Evolutionary conservation across 2,329 filamentous ascomycete genomes (phyloP), one percentile per base, ranked within the genome.

Genomic region (Fusarium sp.): DNA sequence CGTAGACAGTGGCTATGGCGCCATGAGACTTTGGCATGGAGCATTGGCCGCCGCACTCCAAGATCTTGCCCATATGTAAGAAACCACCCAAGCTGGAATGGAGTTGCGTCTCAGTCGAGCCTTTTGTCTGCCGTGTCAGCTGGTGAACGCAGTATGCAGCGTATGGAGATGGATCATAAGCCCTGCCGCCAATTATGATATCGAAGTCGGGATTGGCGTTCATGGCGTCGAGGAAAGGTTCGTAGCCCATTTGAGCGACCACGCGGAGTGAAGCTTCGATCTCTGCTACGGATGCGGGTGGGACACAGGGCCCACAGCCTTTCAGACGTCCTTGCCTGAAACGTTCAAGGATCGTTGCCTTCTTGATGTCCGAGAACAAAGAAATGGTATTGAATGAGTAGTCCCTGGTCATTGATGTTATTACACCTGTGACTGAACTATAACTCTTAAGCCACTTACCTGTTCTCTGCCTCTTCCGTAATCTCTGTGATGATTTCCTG

Each of bases 11-110:
- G 0, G 82, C 80, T 1, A 81, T 69, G 6, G 80, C 81, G 7
- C 79, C 81, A 4, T 74, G 73, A 0, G 80, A 79, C 58, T 86
- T 87, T 0, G 85, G 85, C 0, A 76, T 72, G 0, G 83, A 80
- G 67, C 84, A 87, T 1, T 78, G 67, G 0, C 82, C 79, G 2
- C 84, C 85, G 20, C 85, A 87, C 65, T 87, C 85, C 74, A 87
- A 78, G 11, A 87, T 83, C 75, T 88, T 82, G 0, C 83, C 86
- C 83, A 87, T 85, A 67, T 87, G 84, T 9, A 77, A 77, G 34
- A 82, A 80, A 0, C 78, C 78, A 0, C 82, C 83, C 4, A 75
- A 46, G 0, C 60, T 63, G 0, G 60, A 59, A 7, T 67, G 47
- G 0, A 72, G 37, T 0, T 51, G 33, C 6, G 40, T 40, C 0